These are phyloP conservation scores for Penicillium daleae DNA, from an alignment of 495 filamentous ascomycete genomes.

Conservation along the genomic window DNA sequence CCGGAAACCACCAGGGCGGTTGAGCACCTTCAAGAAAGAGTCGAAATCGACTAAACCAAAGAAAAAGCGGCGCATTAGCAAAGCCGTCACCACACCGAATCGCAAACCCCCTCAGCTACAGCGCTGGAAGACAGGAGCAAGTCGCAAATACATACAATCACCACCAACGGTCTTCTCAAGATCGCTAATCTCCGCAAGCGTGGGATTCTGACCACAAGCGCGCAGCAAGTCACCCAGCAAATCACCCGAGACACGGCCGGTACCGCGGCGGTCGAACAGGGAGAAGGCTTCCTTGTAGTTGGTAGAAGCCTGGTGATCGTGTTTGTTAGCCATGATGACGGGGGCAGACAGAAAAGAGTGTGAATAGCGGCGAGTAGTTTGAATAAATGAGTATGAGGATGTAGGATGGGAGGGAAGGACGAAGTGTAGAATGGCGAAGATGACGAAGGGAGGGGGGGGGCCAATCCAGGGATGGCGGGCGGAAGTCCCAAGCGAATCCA, in stretches of 20 bases:
- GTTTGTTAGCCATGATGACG: constrained; percentile 36
- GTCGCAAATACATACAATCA: constrained; percentile 72
- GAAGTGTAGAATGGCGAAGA: not conserved
- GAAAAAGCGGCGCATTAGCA: not conserved
- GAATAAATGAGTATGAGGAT: not conserved
- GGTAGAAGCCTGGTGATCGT: constrained; percentile 81
- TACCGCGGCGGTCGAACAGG: constrained; percentile 98
- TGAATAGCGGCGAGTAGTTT: not conserved
- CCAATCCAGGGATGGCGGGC: constrained; percentile 13
- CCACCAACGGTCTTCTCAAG: constrained; percentile 83
- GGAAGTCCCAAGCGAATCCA: not conserved
- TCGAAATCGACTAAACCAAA: constrained; percentile 88
- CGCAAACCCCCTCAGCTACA: too few species aligned
- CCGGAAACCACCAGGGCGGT: constrained; percentile 96
- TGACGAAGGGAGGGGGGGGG: constrained; percentile 4
- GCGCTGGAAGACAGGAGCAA: not conserved
- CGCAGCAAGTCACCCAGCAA: constrained; percentile 91
- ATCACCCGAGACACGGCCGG: constrained; percentile 81
- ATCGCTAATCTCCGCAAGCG: constrained; percentile 85
- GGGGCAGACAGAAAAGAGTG: constrained; percentile 14
- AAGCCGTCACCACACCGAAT: not conserved
- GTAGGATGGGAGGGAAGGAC: too few species aligned
- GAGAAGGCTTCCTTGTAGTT: constrained; percentile 99
- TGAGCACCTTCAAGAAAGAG: constrained; percentile 91
- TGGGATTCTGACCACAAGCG: constrained; percentile 97